A percentile compares a stretch with the other conserved stretches of the same genome.
Evolutionary conservation across 371 early-diverging fungal genomes (phyloP).

Genomic region (Actinomortierella wolfii): DNA sequence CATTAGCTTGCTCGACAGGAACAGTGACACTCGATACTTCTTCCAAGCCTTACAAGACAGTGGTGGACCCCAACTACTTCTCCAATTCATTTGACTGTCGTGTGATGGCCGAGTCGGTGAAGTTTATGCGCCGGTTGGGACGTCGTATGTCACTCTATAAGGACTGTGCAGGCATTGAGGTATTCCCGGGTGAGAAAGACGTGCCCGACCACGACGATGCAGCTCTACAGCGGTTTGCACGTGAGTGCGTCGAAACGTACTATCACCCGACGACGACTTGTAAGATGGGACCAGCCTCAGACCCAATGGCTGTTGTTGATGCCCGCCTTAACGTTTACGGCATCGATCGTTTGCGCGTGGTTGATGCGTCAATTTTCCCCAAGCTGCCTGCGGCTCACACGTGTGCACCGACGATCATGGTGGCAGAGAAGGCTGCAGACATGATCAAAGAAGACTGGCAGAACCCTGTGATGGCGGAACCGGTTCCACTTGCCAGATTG

Average conservation of each 20-base stretch:
- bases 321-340: constrained; percentile 44
- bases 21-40: too few species aligned
- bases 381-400: constrained; percentile 35
- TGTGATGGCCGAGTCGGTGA: constrained; percentile 21
- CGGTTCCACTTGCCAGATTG: too few species aligned
- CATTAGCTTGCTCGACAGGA: too few species aligned
- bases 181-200: constrained; percentile 17
- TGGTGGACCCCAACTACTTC: constrained; percentile 37
- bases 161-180: constrained; percentile 14
- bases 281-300: constrained; percentile 43
- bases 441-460: too few species aligned
- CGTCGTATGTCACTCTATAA: constrained; percentile 20
- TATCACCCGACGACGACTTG: constrained; percentile 32
- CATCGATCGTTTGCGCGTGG: constrained; percentile 38
- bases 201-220: constrained; percentile 29
- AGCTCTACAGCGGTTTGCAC: constrained; percentile 16
- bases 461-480: too few species aligned
- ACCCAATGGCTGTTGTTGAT: constrained; percentile 47
- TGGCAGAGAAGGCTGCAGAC: constrained; percentile 37
- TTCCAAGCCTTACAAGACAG: constrained; percentile 5
- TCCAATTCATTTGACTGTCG: constrained; percentile 34
- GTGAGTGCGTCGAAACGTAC: constrained; percentile 8
- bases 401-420: constrained; percentile 28
- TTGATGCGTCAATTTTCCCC: constrained; percentile 44
- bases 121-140: constrained; percentile 26